Conservation (phyloP, 345 rosid genomes). For the Balakata baccata region DNA sequence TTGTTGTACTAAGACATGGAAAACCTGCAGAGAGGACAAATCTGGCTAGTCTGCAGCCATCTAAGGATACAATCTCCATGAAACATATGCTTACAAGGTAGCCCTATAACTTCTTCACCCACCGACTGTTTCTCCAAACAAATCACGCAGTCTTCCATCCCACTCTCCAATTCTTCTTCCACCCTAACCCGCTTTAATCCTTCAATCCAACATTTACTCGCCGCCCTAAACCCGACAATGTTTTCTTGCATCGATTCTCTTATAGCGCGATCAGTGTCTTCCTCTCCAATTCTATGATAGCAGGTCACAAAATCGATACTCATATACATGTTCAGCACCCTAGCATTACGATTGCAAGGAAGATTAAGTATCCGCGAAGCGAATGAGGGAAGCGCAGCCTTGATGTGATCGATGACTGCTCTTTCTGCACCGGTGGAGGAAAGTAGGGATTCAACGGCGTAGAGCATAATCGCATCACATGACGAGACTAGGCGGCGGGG, state of each 20-base stretch:
- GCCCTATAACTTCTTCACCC: neutral
- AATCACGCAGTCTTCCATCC: neutral
- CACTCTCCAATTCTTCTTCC: neutral
- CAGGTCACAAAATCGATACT: neutral
- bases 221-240: neutral
- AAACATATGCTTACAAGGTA: constrained; percentile 18
- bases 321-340: neutral
- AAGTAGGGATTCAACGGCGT: neutral
- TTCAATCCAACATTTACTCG: constrained; percentile 2
- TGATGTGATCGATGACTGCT: neutral
- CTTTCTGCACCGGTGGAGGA: neutral
- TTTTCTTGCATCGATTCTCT: too few species aligned
- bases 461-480: neutral
- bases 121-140: constrained; percentile 13
- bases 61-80: constrained; percentile 8
- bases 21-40: constrained; percentile 18
- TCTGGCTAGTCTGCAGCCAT: constrained; percentile 11
- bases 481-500: neutral
- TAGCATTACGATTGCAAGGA: neutral
- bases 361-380: neutral
- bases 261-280: too few species aligned
- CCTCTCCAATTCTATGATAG: too few species aligned
- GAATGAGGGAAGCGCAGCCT: neutral
- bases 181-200: neutral
- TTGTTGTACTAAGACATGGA: neutral